Evolutionary conservation across 768 basidiomycete genomes (phyloP).

Genomic region (Hortiboletus flavorubellus): DNA sequence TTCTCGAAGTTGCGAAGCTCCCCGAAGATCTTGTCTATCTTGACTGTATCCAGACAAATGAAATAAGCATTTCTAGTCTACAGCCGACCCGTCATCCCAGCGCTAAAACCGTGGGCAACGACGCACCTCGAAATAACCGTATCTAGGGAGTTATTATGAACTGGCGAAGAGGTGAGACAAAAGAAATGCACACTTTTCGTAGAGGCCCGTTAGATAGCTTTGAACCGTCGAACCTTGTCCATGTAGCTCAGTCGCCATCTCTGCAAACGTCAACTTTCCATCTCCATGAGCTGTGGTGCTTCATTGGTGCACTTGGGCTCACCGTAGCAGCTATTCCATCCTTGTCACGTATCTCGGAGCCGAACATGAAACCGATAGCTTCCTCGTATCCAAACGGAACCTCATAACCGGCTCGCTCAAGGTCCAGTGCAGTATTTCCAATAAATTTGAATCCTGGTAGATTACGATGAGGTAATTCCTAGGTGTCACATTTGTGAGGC

Average conservation of each 20-base stretch:
- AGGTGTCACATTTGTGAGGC: background rate
- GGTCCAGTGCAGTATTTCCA: slow-evolving; percentile 72
- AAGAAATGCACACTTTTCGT: slow-evolving; percentile 46
- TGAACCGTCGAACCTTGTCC: slow-evolving; percentile 51
- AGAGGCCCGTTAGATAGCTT: slow-evolving; percentile 59
- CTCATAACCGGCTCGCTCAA: slow-evolving; percentile 63
- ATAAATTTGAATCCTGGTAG: slow-evolving; percentile 82
- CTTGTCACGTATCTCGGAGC: slow-evolving; percentile 75
- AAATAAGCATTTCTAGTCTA: slow-evolving; percentile 85
- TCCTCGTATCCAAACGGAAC: slow-evolving; percentile 88
- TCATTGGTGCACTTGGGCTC: background rate
- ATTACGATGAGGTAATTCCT: background rate
- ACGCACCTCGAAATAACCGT: slow-evolving; percentile 72
- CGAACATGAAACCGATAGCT: slow-evolving; percentile 91
- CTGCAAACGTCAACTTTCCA: slow-evolving; percentile 60
- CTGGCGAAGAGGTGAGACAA: background rate
- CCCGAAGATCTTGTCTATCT: slow-evolving; percentile 65
- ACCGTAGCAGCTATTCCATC: slow-evolving; percentile 85
- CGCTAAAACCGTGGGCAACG: background rate
- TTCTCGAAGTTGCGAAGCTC: slow-evolving; percentile 59
- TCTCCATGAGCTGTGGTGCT: background rate
- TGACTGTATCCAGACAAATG: slow-evolving; percentile 62
- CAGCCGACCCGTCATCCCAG: background rate
- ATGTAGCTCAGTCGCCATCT: slow-evolving; percentile 55
- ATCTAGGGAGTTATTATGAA: slow-evolving; percentile 39